A percentile compares a stretch with the other conserved stretches of the same genome.
Evolutionary conservation across 345 rosid species (phyloP).

Genomic region (Excoecaria cochinchinensis): DNA sequence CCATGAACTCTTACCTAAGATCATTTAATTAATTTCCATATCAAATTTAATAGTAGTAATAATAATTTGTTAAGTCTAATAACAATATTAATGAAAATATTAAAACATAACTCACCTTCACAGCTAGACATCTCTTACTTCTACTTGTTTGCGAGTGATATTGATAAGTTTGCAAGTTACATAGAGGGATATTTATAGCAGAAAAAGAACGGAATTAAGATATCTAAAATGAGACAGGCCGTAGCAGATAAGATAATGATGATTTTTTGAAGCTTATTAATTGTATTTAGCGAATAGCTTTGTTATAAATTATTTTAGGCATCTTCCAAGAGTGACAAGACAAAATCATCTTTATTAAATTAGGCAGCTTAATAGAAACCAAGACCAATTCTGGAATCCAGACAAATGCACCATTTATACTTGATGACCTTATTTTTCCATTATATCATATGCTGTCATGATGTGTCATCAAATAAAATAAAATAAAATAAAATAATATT

Average conservation of each 20-base stretch:
- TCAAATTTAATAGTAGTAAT: not conserved
- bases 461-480: too few species aligned
- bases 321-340: not conserved
- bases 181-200: not conserved
- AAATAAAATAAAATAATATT: too few species aligned
- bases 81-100: too few species aligned
- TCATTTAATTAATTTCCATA: too few species aligned
- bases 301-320: not conserved
- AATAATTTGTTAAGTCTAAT: not conserved
- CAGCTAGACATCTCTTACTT: conserved; percentile 4
- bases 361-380: not conserved
- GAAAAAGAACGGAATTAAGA: not conserved
- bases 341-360: not conserved
- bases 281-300: not conserved
- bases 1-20: conserved; percentile 26
- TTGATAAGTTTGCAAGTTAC: not conserved
- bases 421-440: too few species aligned
- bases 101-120: not conserved
- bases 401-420: not conserved
- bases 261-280: not conserved
- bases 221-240: not conserved
- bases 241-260: too few species aligned
- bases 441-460: too few species aligned
- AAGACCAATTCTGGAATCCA: not conserved
- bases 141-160: not conserved